Evolutionary conservation across 2,329 filamentous ascomycete species (phyloP), one percentile per base, ranked within the genome.

Genomic region (Trichoderma brevicompactum): DNA sequence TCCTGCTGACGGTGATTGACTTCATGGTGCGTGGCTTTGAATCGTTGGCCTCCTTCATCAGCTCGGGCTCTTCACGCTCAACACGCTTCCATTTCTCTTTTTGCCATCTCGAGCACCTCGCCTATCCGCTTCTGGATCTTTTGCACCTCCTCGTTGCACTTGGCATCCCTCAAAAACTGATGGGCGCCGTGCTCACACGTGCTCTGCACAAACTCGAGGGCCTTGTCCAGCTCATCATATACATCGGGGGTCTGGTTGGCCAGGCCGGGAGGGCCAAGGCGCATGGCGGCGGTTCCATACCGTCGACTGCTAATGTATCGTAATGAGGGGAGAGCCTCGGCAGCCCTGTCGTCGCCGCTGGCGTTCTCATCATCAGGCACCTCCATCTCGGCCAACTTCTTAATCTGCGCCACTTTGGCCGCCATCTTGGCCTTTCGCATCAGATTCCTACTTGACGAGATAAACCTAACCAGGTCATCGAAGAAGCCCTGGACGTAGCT

Each of bases 361-460:
- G 80, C 78, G 38, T 79, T 79, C 6, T 81, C 82, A 15, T 81
- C 80, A 3, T 81, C 82, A 1, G 83, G 80, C 64, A 86, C 81
- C 64, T 89, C 87, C 62, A 87, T 79, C 72, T 87, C 84, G 2
- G 84, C 85, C 67, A 88, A 75, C 50, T 82, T 81, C 72, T 84
- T 86, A 73, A 89, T 89, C 69, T 87, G 83, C 2, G 86, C 89
- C 65, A 92, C 87, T 73, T 89, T 89, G 64, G 89, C 88, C 61
- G 91, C 90, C 89, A 92, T 92, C 78, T 92, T 95, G 60, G 90
- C 92, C 77, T 94, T 96, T 55, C 94, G 89, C 76, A 97, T 89
- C 69, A 92, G 82, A 77, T 96, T 96, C 65, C 94, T 84, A 56
- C 90, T 91, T 1, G 87, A 86, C 5, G 91, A 92, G 41, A 97